A percentile compares a stretch with the other conserved stretches of the same genome.
phyloP scores from a whole-genome alignment of 306 rosid species.

The Vigna mungo region DNA sequence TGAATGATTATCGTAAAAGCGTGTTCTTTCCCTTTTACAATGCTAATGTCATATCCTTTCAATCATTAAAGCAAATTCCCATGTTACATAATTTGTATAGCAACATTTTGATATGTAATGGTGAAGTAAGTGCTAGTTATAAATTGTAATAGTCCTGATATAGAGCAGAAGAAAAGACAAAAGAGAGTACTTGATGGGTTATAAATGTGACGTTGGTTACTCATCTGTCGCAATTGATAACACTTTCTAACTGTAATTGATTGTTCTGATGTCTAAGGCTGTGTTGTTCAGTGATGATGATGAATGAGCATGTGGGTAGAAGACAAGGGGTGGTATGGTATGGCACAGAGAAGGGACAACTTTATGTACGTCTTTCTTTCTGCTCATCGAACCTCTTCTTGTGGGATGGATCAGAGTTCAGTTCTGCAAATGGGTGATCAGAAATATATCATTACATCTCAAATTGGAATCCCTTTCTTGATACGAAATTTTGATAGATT shows the following conservation, averaged over 20 bases:
- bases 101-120: neutral
- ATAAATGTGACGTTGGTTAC: constrained; percentile 9
- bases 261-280: constrained; percentile 42
- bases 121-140: neutral
- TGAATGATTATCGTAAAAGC: constrained; percentile 4
- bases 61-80: neutral
- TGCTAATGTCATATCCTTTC: neutral
- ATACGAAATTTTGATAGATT: too few relatives aligned
- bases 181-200: constrained; percentile 26
- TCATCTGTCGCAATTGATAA: constrained; percentile 36
- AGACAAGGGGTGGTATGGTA: neutral
- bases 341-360: constrained; percentile 37
- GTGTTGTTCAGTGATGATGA: constrained; percentile 33
- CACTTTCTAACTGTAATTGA: constrained; percentile 42
- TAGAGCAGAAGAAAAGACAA: constrained; percentile 38
- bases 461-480: too few relatives aligned
- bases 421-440: neutral
- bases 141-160: neutral
- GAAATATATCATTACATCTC: too few relatives aligned
- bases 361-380: constrained; percentile 32
- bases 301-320: neutral
- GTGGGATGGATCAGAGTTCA: neutral
- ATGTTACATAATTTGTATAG: neutral
- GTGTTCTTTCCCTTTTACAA: neutral
- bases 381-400: constrained; percentile 45